These are phyloP conservation scores for Scedosporium boydii DNA, from an alignment of 2,329 filamentous ascomycete species.

Conservation along the genomic window DNA sequence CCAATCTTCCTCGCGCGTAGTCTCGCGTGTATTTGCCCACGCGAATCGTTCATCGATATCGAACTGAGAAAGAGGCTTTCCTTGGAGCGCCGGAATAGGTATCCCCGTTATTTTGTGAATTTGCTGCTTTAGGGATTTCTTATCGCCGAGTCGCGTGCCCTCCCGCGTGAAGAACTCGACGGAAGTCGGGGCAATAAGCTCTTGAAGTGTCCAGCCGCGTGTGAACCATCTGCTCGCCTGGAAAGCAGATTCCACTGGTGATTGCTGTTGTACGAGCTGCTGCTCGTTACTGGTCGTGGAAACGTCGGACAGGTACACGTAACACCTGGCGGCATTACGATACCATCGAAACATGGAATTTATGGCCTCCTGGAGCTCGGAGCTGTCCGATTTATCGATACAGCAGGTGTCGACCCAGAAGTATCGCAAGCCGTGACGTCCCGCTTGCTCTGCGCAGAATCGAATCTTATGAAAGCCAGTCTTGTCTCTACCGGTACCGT, in stretches of 20 bases:
- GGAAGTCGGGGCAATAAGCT: slow-evolving; percentile 14
- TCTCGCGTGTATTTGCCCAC: slow-evolving; percentile 12
- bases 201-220: slow-evolving; percentile 10
- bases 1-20: slow-evolving; percentile 10
- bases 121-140: slow-evolving; percentile 11
- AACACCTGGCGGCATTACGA: slow-evolving; percentile 9
- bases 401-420: slow-evolving; percentile 15
- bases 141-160: slow-evolving; percentile 13
- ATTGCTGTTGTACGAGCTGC: neutral
- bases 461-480: slow-evolving; percentile 7
- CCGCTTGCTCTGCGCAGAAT: slow-evolving; percentile 11
- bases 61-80: slow-evolving; percentile 8
- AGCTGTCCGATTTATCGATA: slow-evolving; percentile 11
- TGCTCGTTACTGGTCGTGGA: neutral
- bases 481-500: neutral
- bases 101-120: slow-evolving; percentile 17
- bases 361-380: slow-evolving; percentile 10
- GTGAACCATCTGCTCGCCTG: slow-evolving; percentile 9
- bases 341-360: slow-evolving; percentile 15
- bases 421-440: slow-evolving; percentile 5
- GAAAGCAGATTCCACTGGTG: slow-evolving; percentile 4
- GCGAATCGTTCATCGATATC: slow-evolving; percentile 10
- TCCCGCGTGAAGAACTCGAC: slow-evolving; percentile 16
- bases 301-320: slow-evolving; percentile 12
- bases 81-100: slow-evolving; percentile 10